These are phyloP conservation scores for Apiotrichum mycotoxinovorans DNA, from an alignment of 1,284 basidiomycete species.

Conservation along the genomic window DNA sequence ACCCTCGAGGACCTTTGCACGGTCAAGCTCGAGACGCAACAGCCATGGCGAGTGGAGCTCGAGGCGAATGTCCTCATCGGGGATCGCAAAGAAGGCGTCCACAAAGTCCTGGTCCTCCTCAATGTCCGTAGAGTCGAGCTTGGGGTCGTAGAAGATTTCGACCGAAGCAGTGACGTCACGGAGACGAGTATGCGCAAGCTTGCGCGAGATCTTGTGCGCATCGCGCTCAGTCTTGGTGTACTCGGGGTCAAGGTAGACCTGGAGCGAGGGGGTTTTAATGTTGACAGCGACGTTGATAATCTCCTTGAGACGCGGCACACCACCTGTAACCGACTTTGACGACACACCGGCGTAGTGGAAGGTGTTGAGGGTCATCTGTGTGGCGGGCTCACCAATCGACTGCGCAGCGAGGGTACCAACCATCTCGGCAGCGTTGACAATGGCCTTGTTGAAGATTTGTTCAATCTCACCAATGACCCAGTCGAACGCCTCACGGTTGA, in stretches of 20 bases:
- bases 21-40: conserved; percentile 91
- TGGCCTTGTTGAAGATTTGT: conserved; percentile 84
- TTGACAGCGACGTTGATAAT: conserved; percentile 99
- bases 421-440: conserved; percentile 96
- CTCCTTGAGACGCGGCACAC: conserved; percentile 95
- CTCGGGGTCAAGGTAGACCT: conserved; percentile 79
- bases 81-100: conserved; percentile 98
- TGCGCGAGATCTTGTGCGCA: conserved; percentile 46
- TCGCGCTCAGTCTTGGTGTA: conserved; percentile 69
- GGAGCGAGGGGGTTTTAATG: conserved; percentile 95
- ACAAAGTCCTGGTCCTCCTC: conserved; percentile 96
- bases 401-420: conserved; percentile 97
- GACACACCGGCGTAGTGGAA: conserved; percentile 99
- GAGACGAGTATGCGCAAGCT: conserved; percentile 85
- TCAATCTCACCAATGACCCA: conserved; percentile 98
- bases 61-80: conserved; percentile 90
- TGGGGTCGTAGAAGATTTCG: conserved; percentile 98
- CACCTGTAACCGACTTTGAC: conserved; percentile 94
- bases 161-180: conserved; percentile 92
- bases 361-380: conserved; percentile 95
- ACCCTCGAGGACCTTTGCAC: conserved; percentile 96
- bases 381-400: conserved; percentile 98
- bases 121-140: conserved; percentile 87
- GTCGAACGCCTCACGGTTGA: conserved; percentile 88
- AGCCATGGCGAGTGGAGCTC: conserved; percentile 96